Percentiles rank a stretch among this genome's conserved stretches.
These are phyloP conservation scores for Samsoniella hepiali DNA, from an alignment of 2,329 filamentous ascomycete species.

Conservation along the genomic window DNA sequence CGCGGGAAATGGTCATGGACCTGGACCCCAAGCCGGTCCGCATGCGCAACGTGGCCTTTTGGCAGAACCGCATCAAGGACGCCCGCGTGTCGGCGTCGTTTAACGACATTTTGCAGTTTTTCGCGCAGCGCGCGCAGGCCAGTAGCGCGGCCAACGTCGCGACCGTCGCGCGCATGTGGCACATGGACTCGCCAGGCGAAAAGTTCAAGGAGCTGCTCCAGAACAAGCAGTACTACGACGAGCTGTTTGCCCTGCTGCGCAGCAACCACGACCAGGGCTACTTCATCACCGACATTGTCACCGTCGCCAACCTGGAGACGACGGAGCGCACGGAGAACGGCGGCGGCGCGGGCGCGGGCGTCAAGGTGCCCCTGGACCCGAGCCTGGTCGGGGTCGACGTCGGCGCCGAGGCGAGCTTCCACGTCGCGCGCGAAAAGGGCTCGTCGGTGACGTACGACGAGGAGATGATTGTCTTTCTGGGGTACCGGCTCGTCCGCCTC, in stretches of 20 bases:
- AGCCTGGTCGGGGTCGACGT: conserved; percentile 22
- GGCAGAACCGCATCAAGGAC: conserved; percentile 28
- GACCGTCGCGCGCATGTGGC: conserved; percentile 30
- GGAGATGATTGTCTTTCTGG: conserved; percentile 30
- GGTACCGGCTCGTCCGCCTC: conserved; percentile 27
- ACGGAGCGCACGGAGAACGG: conserved; percentile 20
- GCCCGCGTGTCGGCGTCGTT: conserved; percentile 25
- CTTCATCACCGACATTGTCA: conserved; percentile 30
- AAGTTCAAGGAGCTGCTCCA: conserved; percentile 30
- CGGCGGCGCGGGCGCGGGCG: conserved; percentile 21
- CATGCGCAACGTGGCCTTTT: conserved; percentile 29
- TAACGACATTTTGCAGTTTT: conserved; percentile 28
- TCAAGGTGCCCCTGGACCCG: conserved; percentile 24
- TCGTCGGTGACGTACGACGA: conserved; percentile 27
- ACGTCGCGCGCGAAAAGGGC: conserved; percentile 25
- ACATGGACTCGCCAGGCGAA: conserved; percentile 30
- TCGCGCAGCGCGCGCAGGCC: conserved; percentile 26
- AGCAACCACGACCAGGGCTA: conserved; percentile 27
- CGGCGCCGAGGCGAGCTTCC: conserved; percentile 21
- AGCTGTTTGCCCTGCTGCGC: conserved; percentile 28
- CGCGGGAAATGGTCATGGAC: conserved; percentile 25
- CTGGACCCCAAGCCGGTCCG: conserved; percentile 29
- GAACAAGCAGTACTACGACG: conserved; percentile 28
- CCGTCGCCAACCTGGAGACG: conserved; percentile 27
- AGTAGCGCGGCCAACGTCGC: conserved; percentile 23